These are phyloP conservation scores for Tylopilus sp. DNA, from an alignment of 768 basidiomycete species.

Conservation along the genomic window DNA sequence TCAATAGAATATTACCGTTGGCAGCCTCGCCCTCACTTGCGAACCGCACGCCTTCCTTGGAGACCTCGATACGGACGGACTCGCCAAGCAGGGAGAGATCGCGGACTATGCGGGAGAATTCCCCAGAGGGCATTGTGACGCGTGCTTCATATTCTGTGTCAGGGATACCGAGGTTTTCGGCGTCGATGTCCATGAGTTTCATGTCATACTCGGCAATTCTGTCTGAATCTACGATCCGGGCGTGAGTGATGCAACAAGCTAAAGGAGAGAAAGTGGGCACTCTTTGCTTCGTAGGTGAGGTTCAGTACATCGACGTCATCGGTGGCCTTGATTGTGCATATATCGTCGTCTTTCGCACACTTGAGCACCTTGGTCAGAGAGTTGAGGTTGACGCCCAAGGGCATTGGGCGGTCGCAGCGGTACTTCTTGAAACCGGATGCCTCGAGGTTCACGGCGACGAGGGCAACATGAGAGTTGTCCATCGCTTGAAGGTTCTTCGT, in stretches of 20 bases:
- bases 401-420: slow-evolving; percentile 94
- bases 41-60: slow-evolving; percentile 94
- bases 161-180: slow-evolving; percentile 91
- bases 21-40: slow-evolving; percentile 92
- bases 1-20: slow-evolving; percentile 81
- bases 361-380: slow-evolving; percentile 94
- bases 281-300: slow-evolving; percentile 85
- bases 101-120: slow-evolving; percentile 90
- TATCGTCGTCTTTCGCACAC: slow-evolving; percentile 95
- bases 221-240: slow-evolving; percentile 61
- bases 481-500: slow-evolving; percentile 86
- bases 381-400: slow-evolving; percentile 80
- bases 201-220: slow-evolving; percentile 97
- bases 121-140: slow-evolving; percentile 78
- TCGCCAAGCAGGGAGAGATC: slow-evolving; percentile 91
- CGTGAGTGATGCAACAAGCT: background rate
- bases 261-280: slow-evolving; percentile 43
- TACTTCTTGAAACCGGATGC: slow-evolving; percentile 79
- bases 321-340: slow-evolving; percentile 83
- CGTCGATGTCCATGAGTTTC: slow-evolving; percentile 99
- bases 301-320: slow-evolving; percentile 90
- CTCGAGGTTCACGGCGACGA: slow-evolving; percentile 83
- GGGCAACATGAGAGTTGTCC: slow-evolving; percentile 99
- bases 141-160: slow-evolving; percentile 97
- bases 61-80: slow-evolving; percentile 91